Evolutionary conservation across 768 basidiomycete genomes (phyloP), one percentile per base, ranked within the genome.

Genomic region (Kondoa subrosea): DNA sequence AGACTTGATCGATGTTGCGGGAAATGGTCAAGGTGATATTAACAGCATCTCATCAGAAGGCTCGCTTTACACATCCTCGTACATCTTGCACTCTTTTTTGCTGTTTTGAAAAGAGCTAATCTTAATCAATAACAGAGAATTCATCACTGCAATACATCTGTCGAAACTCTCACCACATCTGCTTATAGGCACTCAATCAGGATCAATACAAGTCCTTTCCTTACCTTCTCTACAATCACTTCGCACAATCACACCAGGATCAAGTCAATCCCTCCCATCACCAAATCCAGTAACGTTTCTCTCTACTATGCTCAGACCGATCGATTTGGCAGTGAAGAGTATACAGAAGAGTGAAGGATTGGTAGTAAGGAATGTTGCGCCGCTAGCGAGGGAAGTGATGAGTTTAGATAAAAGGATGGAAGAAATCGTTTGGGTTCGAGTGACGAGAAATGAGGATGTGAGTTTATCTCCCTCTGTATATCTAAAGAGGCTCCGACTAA

Each of bases 151-250:
- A 0, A 78, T 96, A 16, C 77, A 85, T 2, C 83, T 93, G 60
- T 95, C 93, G 0, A 73, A 88, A 29, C 87, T 87, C 14, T 83
- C 85, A 0, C 82, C 88, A 1, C 81, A 87, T 57, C 83, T 99
- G 14, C 77, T 97, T n/a, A 84, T 84, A 33, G 91, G 93, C 26
- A 92, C 90, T 0, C 76, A 82, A 1, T 76, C 81, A 1, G 90
- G 90, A 1, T 75, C 83, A 15, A 82, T 96, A 63, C 82, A 89
- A 67, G 76, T 91, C 50, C 90, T 91, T 76, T 88, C 95, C 70
- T 82, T 93, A 32, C 84, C 89, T 1, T 93, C 93, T 0, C 89
- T 91, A 74, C 92, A 97, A 75, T 84, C 85, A 31, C 79, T 95
- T 30, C 87, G 91, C 59, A 86, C 87, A 30, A 84, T 96, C 71